Percentiles rank a stretch among this genome's conserved stretches.
These are phyloP conservation scores for Tetracladium marchalianum DNA, from an alignment of 495 filamentous ascomycete species.

Conservation along the genomic window DNA sequence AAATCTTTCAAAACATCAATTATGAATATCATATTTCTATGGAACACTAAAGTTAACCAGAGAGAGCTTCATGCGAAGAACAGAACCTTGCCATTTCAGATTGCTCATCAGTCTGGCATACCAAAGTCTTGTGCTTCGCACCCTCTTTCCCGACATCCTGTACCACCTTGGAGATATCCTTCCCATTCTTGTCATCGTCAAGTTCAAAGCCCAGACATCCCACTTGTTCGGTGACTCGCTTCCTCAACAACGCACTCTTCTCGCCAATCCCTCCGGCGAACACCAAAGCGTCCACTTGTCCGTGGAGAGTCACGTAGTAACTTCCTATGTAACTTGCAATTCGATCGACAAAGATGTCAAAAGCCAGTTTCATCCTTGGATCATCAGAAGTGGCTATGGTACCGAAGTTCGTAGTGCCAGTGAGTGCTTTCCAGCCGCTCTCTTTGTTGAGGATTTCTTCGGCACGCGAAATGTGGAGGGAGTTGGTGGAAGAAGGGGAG, in stretches of 20 bases:
- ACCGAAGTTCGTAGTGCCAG: conserved; percentile 76
- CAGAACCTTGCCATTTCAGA: conserved; percentile 56
- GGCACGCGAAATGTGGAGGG: conserved; percentile 72
- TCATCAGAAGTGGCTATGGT: conserved; percentile 46
- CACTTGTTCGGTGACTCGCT: conserved; percentile 47
- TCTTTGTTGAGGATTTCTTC: conserved; percentile 86
- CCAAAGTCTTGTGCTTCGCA: conserved; percentile 47
- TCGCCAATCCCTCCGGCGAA: conserved; percentile 89
- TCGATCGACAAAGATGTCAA: conserved; percentile 70
- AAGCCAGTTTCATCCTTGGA: conserved; percentile 52
- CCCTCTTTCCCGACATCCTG: conserved; percentile 48
- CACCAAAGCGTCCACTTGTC: conserved; percentile 69
- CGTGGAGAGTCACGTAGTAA: conserved; percentile 66
- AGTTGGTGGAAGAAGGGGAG: conserved; percentile 52
- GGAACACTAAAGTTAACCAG: background rate
- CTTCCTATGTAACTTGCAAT: conserved; percentile 60
- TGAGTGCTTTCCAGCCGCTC: conserved; percentile 71
- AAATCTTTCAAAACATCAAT: no score
- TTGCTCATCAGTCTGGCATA: conserved; percentile 78
- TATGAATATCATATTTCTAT: no score
- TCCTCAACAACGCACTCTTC: conserved; percentile 54
- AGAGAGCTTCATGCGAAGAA: conserved; percentile 34
- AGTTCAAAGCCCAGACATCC: conserved; percentile 62
- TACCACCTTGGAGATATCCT: conserved; percentile 41
- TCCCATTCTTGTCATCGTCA: conserved; percentile 38